Evolutionary conservation across 345 rosid genomes (phyloP), one percentile per base, ranked within the genome.

Genomic region (Citrus maxima): DNA sequence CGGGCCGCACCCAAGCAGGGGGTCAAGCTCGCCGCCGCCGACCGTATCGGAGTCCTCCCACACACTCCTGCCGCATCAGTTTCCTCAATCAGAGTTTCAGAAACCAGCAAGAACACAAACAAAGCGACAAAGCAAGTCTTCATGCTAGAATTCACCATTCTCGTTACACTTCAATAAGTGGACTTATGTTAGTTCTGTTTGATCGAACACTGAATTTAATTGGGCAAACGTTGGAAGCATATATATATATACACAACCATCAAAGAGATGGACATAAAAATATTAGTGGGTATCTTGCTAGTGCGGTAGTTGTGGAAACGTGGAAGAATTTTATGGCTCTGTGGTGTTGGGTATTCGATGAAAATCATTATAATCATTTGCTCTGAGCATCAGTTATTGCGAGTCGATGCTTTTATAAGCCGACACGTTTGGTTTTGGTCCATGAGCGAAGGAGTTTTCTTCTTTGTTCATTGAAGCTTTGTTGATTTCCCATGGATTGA

Each of bases 1-100:
- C 85, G 78, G 0, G 95, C 90, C 0, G 98, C 95, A 0, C 88
- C 67, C 77, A 93, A 62, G 86, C 98, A 95, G 2, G 97, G 97
- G 83, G 84, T 89, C 74, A 95, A 13, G 87, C 93, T 93, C 2
- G 90, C 89, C 0, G 98, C 95, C 0, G 95, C 97, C 0, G 89
- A 82, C 56, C 79, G 55, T 2, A 95, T 88, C 0, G 97, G 97
- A 5, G 89, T 90, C 74, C 63, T 90, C 76, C 98, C 95, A 38
- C 98, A 93, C 82, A 84, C 94, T 19, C 94, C 93, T 0, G 90
- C 98, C 0, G 86, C 96, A 42, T 82, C 81, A 16, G 10, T 81
- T 4, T 34, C 81, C 25, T 65, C 16, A 3, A 79, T 28, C 5
- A 81, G 70, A 34, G 25, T 73, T 63, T 60, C 27, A 8, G 86